These are phyloP conservation scores for Monascus purpureus DNA, from an alignment of 495 filamentous ascomycete genomes.

Conservation along the genomic window DNA sequence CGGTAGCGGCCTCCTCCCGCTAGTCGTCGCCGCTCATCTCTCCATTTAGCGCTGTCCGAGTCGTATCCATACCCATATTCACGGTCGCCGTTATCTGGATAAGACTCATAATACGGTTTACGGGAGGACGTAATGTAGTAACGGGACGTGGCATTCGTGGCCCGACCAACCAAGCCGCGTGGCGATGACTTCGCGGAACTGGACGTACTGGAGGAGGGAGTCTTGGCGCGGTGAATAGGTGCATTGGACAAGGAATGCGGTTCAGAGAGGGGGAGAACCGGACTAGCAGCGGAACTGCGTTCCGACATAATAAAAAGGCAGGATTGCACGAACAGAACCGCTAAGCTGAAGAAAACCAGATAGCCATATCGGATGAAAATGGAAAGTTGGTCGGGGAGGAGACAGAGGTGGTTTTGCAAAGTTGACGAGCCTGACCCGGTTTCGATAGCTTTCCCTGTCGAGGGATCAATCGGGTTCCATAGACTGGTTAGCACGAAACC, in stretches of 20 bases:
- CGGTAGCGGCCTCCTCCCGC: no score
- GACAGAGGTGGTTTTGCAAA: constrained; percentile 76
- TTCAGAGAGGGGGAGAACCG: constrained; percentile 26
- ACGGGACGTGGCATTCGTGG: constrained; percentile 8
- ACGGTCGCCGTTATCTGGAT: constrained; percentile 14
- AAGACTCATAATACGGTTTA: constrained; percentile 11
- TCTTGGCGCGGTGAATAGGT: no score
- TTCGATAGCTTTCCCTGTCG: constrained; percentile 41
- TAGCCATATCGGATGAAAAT: constrained; percentile 68
- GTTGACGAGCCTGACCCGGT: constrained; percentile 29
- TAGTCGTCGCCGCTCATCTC: no score
- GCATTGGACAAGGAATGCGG: constrained; percentile 6
- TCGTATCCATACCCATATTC: no score
- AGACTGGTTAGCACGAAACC: constrained; percentile 81
- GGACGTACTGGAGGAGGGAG: constrained; percentile 23
- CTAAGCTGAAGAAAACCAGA: constrained; percentile 44
- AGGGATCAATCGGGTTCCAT: constrained; percentile 71
- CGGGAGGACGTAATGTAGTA: constrained; percentile 12
- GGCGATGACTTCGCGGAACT: constrained; percentile 20
- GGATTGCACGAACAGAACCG: constrained; percentile 42
- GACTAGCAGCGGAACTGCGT: constrained; percentile 6
- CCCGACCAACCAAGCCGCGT: constrained; percentile 21
- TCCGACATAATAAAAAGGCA: constrained; percentile 39
- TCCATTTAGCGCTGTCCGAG: constrained; percentile 7
- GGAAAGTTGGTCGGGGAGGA: constrained; percentile 74